Base-by-base conservation (phyloP, 805 yeast species). In the Limtongia smithiae region DNA sequence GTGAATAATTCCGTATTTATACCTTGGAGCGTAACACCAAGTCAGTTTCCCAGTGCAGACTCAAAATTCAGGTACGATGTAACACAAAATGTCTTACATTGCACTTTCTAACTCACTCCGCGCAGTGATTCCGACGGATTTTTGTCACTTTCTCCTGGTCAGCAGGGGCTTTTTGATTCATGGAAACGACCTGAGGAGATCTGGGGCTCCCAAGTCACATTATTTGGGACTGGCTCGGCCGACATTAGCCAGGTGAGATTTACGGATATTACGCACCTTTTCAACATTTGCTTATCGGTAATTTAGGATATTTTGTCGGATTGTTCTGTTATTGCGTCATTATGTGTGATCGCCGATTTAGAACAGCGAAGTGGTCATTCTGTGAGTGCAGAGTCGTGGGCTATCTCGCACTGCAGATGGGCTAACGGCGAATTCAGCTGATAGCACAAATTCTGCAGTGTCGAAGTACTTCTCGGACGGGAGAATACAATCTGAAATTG, bases 291-390 rank as follows among this genome's bases (percentile, higher is more conserved):
- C n/a, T n/a, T n/a, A n/a, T n/a, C n/a, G n/a, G 8, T 33, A 21
- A 34, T 35, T 14, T 65, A 66, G 48, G 64, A 60, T 30, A 45
- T 61, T 3, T 44, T 64, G n/a, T 70, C 79, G 7, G 82, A 86
- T 64, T 87, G 95, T 65, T 85, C 95, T 0, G 79, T 86, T 61
- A 85, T 86, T 2, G 80, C 89, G 1, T 72, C 90, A 0, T 60
- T 85, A 14, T 67, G 84, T 14, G 77, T 86, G 1, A 65, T 81
- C 0, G 61, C 70, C 0, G 64, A 65, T 17, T 60, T 61, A 20
- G 58, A 60, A 4, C 48, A 51, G 35, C 40, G 62, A 2, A 41
- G 61, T 2, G 48, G 52, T 2, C 33, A 46, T 22, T 37, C 12
- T 33, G 51, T 51, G 31, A 6, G 40, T 32, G 14, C 17, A 12